A percentile compares a stretch with the other conserved stretches of the same genome.
These are phyloP conservation scores for Lavandula angustifolia DNA, from an alignment of 257 asterid genomes.

Conservation along the genomic window DNA sequence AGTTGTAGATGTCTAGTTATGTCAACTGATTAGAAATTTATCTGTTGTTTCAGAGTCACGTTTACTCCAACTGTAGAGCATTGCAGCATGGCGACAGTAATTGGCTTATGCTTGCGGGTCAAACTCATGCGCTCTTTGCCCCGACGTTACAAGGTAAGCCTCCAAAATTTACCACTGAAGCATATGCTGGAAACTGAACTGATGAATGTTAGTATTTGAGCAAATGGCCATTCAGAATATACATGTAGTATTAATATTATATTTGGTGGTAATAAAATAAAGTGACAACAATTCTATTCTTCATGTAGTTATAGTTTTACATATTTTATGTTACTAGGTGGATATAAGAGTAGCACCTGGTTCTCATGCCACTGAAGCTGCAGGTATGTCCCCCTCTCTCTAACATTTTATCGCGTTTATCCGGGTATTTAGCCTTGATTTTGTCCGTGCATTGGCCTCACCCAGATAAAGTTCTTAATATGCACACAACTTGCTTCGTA, in stretches of 20 bases:
- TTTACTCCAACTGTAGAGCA: constrained; percentile 97
- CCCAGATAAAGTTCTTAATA: neutral
- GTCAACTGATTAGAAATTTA: constrained; percentile 22
- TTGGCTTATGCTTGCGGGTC: constrained; percentile 93
- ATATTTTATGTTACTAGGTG: constrained; percentile 51
- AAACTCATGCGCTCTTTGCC: constrained; percentile 93
- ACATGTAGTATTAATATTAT: neutral
- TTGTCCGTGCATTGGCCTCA: constrained; percentile 1
- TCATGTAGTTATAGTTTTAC: constrained; percentile 17
- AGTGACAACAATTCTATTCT: neutral
- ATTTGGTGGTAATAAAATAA: neutral
- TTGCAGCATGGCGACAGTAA: constrained; percentile 90
- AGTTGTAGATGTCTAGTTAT: constrained; percentile 4
- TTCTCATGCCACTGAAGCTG: constrained; percentile 90
- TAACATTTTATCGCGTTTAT: constrained; percentile 20
- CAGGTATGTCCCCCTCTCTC: constrained; percentile 62
- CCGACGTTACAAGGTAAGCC: constrained; percentile 69
- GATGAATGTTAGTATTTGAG: constrained; percentile 7
- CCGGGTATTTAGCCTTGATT: neutral
- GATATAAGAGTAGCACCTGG: constrained; percentile 97
- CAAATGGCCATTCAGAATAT: neutral
- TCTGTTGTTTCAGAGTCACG: constrained; percentile 67
- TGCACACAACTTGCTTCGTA: neutral
- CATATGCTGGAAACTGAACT: constrained; percentile 13
- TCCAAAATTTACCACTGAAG: constrained; percentile 10